These are phyloP conservation scores for Candida xyloterini DNA, from an alignment of 805 yeast genomes.

Conservation along the genomic window DNA sequence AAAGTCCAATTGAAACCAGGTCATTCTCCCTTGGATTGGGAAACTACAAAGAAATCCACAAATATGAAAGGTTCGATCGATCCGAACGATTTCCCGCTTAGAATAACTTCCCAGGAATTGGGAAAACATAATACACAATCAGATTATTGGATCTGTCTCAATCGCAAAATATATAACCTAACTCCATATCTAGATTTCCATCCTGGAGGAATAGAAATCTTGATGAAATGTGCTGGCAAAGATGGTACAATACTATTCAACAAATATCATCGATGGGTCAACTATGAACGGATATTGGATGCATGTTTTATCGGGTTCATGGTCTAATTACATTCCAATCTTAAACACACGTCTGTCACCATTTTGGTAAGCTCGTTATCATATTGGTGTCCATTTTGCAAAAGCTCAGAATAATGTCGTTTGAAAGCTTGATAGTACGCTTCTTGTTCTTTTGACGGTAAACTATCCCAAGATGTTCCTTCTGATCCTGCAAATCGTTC, in stretches of 20 bases:
- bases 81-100: slow-evolving; percentile 48
- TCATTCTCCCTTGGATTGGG: slow-evolving; percentile 88
- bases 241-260: slow-evolving; percentile 79
- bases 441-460: slow-evolving; percentile 22
- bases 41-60: slow-evolving; percentile 47
- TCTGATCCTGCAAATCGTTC: slow-evolving; percentile 21
- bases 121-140: slow-evolving; percentile 51
- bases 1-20: slow-evolving; percentile 74
- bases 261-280: slow-evolving; percentile 72
- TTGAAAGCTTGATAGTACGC: slow-evolving; percentile 31
- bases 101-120: slow-evolving; percentile 56
- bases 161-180: slow-evolving; percentile 81
- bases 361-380: slow-evolving; percentile 19
- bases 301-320: slow-evolving; percentile 71
- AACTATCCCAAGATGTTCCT: slow-evolving; percentile 25
- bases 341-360: slow-evolving; percentile 27
- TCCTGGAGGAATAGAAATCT: slow-evolving; percentile 86
- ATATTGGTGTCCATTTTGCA: slow-evolving; percentile 19
- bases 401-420: slow-evolving; percentile 24
- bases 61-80: slow-evolving; percentile 50
- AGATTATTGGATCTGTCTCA: slow-evolving; percentile 85
- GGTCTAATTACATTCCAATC: slow-evolving; percentile 23
- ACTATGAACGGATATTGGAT: slow-evolving; percentile 75
- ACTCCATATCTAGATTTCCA: slow-evolving; percentile 81
- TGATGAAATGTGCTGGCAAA: slow-evolving; percentile 75